Percentiles rank a stretch among this genome's conserved stretches.
Evolutionary conservation across 2,329 filamentous ascomycete genomes (phyloP).

Genomic region (Aspergillus pseudonomiae): DNA sequence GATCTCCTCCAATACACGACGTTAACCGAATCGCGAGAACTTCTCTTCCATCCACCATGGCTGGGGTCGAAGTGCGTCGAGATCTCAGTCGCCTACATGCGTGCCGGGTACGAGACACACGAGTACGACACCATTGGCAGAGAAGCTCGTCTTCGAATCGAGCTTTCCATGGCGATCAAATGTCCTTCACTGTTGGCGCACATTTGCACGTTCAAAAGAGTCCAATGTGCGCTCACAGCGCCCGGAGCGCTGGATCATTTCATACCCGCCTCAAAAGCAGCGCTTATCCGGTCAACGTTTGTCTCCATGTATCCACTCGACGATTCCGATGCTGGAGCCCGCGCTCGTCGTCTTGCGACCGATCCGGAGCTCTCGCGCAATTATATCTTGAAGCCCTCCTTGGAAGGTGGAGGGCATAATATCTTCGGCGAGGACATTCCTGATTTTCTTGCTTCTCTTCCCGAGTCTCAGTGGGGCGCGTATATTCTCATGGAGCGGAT

Average conservation of each 20-base stretch:
- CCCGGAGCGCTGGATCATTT: conserved; percentile 40
- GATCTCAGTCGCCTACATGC: conserved; percentile 48
- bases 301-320: conserved; percentile 43
- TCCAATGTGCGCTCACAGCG: conserved; percentile 45
- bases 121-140: conserved; percentile 42
- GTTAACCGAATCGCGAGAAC: conserved; percentile 32
- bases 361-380: conserved; percentile 25
- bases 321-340: conserved; percentile 28
- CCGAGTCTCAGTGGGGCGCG: conserved; percentile 31
- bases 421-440: conserved; percentile 44
- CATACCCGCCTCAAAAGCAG: conserved; percentile 31
- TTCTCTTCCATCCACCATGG: conserved; percentile 41
- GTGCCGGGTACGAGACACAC: conserved; percentile 46
- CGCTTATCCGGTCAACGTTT: conserved; percentile 38
- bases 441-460: conserved; percentile 31
- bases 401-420: conserved; percentile 51
- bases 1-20: conserved; percentile 35
- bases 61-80: conserved; percentile 31
- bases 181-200: conserved; percentile 49
- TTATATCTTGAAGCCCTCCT: conserved; percentile 49
- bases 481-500: conserved; percentile 50
- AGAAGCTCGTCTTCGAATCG: conserved; percentile 38
- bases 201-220: conserved; percentile 47
- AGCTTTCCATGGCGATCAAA: conserved; percentile 47
- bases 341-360: conserved; percentile 29